Base-by-base conservation (phyloP, 1,284 basidiomycete genomes). In the Pyrrhoderma lamaoense region DNA sequence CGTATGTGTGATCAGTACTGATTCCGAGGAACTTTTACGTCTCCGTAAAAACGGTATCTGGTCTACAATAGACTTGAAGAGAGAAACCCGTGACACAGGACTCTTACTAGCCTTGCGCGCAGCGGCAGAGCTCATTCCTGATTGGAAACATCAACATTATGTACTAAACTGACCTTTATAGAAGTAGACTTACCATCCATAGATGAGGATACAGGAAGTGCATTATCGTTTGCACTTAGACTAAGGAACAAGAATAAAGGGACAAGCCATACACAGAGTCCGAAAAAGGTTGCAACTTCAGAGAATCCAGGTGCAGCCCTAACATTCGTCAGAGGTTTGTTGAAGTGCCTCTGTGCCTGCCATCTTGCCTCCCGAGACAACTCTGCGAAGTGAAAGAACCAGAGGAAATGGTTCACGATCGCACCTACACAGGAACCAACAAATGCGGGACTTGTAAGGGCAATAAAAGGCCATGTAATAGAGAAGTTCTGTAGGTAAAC, bases 401-500 rank as follows among this genome's bases (percentile, higher is more conserved):
- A 95, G 49, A 89, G 66, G 63, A 96, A 96, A 68, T 97, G 93
- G 67, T 96, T 91, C 2, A 72, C 67, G 50, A 97, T 77, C 53
- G 94, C 92, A 49, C 93, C 71, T 9, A 77, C 57, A 64, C 92
- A 95, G 0, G 91, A 94, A 1, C 79, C 75, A 49, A 97, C 65
- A 72, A 97, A 96, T 2, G 82, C 79, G 14, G 73, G 64, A 0
- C 93, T 95, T 5, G 87, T 78, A 47, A 97, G 76, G 2, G 89
- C 91, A 59, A 97, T 95, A 62, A 88, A 71, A 0, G 94, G 93
- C 93, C 94, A 97, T 18, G 75, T 75, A 2, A 71, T 62, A 2
- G 90, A 88, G 66, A 97, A 94, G 69, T 96, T 96, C 67, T 89
- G 85, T 42, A 94, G 77, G 68, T 96, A 97, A 52, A 94, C 75